Conservation (phyloP, 805 yeast species). For the Ascoidea rubescens region DNA sequence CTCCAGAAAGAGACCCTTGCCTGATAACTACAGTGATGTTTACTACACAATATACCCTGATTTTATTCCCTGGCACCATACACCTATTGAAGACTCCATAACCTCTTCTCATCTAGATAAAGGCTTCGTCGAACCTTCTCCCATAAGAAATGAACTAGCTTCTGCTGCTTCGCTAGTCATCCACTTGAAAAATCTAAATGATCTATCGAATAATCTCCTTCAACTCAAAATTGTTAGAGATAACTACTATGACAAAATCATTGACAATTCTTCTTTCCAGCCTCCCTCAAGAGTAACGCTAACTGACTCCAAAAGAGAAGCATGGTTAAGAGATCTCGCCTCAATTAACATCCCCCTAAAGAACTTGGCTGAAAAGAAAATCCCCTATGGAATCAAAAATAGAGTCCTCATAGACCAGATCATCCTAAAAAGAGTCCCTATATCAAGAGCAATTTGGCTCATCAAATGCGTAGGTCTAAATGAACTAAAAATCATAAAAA, state of each 20-base stretch:
- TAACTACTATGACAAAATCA: conserved; percentile 25
- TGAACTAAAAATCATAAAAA: conserved; percentile 45
- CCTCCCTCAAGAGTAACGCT: conserved; percentile 86
- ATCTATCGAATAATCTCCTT: conserved; percentile 32
- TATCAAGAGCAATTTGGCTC: conserved; percentile 81
- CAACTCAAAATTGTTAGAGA: conserved; percentile 34
- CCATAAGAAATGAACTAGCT: conserved; percentile 51
- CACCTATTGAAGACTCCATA: conserved; percentile 35
- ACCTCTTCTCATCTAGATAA: conserved; percentile 47
- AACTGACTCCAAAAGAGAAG: conserved; percentile 73
- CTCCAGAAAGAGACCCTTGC: too few relatives aligned
- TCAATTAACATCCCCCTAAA: conserved; percentile 50
- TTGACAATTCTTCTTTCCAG: conserved; percentile 41
- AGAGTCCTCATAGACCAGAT: conserved; percentile 62
- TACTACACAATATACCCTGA: conserved; percentile 40
- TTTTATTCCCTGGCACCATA: conserved; percentile 57
- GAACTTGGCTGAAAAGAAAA: conserved; percentile 48
- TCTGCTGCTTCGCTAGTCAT: conserved; percentile 49
- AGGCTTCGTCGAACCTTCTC: conserved; percentile 56
- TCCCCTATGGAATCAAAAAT: conserved; percentile 85
- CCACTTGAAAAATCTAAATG: conserved; percentile 25
- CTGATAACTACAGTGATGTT: background rate
- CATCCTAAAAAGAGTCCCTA: conserved; percentile 52
- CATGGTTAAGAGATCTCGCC: conserved; percentile 77
- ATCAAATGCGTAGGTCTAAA: conserved; percentile 77